Conservation (phyloP, 2,329 filamentous ascomycete species). For the Alternaria rosae region DNA sequence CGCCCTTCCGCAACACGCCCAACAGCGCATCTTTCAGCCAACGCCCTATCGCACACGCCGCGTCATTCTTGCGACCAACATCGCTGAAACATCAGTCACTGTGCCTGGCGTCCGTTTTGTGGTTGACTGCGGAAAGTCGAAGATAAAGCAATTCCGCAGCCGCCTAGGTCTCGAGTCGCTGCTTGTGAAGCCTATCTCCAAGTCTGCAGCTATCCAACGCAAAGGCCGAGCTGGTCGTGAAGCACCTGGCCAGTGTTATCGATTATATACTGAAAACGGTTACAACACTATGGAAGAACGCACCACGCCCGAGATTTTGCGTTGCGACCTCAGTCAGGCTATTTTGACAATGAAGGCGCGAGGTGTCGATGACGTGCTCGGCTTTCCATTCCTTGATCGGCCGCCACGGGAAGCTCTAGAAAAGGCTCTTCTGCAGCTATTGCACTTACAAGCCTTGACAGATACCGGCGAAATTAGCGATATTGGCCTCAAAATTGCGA, state of each 20-base stretch:
- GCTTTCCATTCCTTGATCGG: conserved; percentile 84
- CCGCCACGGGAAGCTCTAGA: conserved; percentile 80
- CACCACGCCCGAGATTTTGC: conserved; percentile 86
- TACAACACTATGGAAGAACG: conserved; percentile 75
- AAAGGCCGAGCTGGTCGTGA: conserved; percentile 93
- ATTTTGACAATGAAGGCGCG: conserved; percentile 93
- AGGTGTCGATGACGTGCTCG: conserved; percentile 80
- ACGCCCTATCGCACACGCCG: conserved; percentile 80
- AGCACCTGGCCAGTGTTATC: conserved; percentile 85
- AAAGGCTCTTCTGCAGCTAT: conserved; percentile 81
- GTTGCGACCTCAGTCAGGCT: conserved; percentile 86
- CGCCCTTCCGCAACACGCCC: conserved; percentile 83
- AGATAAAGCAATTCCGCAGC: conserved; percentile 89
- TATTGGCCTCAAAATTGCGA: conserved; percentile 77
- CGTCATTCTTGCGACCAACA: conserved; percentile 92
- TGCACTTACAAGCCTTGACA: conserved; percentile 77
- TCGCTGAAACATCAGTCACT: conserved; percentile 97
- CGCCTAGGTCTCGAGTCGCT: conserved; percentile 89
- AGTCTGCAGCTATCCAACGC: conserved; percentile 90
- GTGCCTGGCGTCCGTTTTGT: conserved; percentile 92
- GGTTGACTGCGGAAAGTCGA: conserved; percentile 91
- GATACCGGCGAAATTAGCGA: conserved; percentile 76
- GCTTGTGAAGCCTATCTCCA: conserved; percentile 87
- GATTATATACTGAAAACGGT: conserved; percentile 83
- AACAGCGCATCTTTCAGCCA: conserved; percentile 85